Conservation (phyloP, 108 stramenopile genomes). For the Cylindrotheca fusiformis region DNA sequence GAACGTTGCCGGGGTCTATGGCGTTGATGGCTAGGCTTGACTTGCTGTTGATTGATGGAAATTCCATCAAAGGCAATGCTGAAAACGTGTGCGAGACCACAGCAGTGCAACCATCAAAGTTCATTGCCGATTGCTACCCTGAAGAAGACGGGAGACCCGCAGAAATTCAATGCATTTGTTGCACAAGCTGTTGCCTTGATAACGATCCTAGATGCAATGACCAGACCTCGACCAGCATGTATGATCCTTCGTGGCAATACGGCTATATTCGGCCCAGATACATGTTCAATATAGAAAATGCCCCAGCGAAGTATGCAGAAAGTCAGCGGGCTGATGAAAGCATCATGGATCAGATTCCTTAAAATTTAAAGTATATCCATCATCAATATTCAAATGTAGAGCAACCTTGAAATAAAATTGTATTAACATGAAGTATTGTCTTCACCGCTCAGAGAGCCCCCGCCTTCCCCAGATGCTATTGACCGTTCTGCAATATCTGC, state of each 20-base stretch:
- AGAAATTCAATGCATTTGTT: constrained; percentile 27
- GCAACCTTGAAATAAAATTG: too few species aligned
- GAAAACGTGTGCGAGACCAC: constrained; percentile 9
- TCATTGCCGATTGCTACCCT: constrained; percentile 21
- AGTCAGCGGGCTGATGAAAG: too few species aligned
- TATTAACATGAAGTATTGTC: too few species aligned
- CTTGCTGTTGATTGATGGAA: constrained; percentile 22
- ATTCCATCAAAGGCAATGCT: constrained; percentile 13
- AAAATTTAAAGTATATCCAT: background rate
- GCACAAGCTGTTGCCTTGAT: constrained; percentile 28
- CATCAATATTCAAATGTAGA: background rate
- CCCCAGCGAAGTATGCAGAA: background rate
- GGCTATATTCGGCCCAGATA: constrained; percentile 20
- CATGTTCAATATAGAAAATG: constrained; percentile 13
- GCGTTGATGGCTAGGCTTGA: constrained; percentile 6
- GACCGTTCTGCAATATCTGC: constrained; percentile 6
- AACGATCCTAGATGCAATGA: constrained; percentile 21
- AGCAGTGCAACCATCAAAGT: background rate
- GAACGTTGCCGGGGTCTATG: constrained; percentile 30
- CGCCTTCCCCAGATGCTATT: background rate
- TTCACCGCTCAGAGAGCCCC: background rate
- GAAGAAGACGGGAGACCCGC: background rate
- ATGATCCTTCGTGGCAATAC: constrained; percentile 20
- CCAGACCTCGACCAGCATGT: constrained; percentile 10
- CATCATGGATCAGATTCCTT: background rate